Percentiles rank a stretch among this genome's conserved stretches.
phyloP scores from a whole-genome alignment of 768 basidiomycete genomes.

The Tulasnella sp. region DNA sequence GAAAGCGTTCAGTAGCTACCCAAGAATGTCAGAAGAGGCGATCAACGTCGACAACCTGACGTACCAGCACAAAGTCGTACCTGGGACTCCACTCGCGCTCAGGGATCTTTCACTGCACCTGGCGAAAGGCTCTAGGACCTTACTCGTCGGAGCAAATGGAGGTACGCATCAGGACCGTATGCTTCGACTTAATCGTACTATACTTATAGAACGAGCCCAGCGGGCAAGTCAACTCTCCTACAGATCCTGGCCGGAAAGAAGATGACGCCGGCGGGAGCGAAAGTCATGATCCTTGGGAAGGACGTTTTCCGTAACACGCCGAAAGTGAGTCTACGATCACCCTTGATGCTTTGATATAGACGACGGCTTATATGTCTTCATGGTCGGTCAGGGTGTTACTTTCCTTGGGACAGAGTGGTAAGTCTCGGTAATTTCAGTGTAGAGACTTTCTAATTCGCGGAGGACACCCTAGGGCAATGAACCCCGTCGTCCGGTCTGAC shows the following conservation, averaged over 20 bases:
- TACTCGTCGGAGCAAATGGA: slow-evolving; percentile 92
- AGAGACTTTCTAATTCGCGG: neutral
- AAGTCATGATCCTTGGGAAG: slow-evolving; percentile 66
- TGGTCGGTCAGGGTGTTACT: slow-evolving; percentile 56
- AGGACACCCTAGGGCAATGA: slow-evolving; percentile 71
- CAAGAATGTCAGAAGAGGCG: slow-evolving; percentile 14
- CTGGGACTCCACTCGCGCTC: slow-evolving; percentile 52
- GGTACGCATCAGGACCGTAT: slow-evolving; percentile 47
- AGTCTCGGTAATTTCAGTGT: slow-evolving; percentile 34
- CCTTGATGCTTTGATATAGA: neutral
- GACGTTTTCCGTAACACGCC: slow-evolving; percentile 92
- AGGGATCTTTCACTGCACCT: slow-evolving; percentile 61
- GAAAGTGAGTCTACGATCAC: slow-evolving; percentile 35
- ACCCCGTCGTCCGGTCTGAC: slow-evolving; percentile 91
- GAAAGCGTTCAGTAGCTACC: neutral
- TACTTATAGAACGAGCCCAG: slow-evolving; percentile 38
- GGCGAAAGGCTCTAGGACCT: slow-evolving; percentile 70
- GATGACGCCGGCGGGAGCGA: slow-evolving; percentile 53
- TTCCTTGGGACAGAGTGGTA: slow-evolving; percentile 95
- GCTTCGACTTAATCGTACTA: too few species aligned
- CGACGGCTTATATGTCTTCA: slow-evolving; percentile 16
- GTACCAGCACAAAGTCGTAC: slow-evolving; percentile 49
- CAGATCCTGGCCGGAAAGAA: slow-evolving; percentile 92
- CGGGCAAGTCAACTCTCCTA: slow-evolving; percentile 94
- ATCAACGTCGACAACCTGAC: slow-evolving; percentile 43